Conservation (phyloP, 2,329 filamentous ascomycete genomes). For the Ophiostoma perfectum region DNA sequence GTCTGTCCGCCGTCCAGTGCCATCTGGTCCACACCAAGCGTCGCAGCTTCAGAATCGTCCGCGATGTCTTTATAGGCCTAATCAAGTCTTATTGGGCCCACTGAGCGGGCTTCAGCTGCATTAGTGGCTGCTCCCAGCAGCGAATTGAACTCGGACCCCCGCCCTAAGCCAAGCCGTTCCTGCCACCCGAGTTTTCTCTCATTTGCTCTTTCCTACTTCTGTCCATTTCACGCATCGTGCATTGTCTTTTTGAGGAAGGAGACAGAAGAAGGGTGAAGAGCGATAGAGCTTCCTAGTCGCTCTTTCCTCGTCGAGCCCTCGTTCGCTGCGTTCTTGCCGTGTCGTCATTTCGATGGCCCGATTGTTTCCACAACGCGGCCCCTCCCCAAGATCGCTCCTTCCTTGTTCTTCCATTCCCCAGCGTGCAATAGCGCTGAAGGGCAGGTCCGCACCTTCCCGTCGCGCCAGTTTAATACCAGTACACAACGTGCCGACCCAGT, state of each 20-base stretch:
- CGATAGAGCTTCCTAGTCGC: not conserved
- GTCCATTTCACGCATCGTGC: not conserved
- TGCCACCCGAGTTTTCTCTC: constrained; percentile 19
- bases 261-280: not conserved
- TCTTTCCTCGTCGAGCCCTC: not conserved
- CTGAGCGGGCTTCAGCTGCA: constrained; percentile 20
- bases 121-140: constrained; percentile 23
- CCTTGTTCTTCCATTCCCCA: constrained; percentile 4
- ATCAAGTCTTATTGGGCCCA: constrained; percentile 19
- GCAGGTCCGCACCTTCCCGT: constrained; percentile 20
- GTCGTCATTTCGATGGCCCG: not conserved
- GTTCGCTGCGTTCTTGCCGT: not conserved
- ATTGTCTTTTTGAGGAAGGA: not conserved
- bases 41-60: not conserved
- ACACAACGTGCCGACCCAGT: constrained; percentile 6
- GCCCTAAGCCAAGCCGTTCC: constrained; percentile 19
- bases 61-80: constrained; percentile 10
- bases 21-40: no score
- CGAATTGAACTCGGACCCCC: constrained; percentile 22
- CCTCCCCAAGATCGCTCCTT: not conserved
- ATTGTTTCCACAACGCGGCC: not conserved
- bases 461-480: constrained; percentile 8
- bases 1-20: not conserved
- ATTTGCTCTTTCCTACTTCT: constrained; percentile 9
- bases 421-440: constrained; percentile 14